phyloP scores from a whole-genome alignment of 805 yeast species.

The Yarrowia keelungensis region DNA sequence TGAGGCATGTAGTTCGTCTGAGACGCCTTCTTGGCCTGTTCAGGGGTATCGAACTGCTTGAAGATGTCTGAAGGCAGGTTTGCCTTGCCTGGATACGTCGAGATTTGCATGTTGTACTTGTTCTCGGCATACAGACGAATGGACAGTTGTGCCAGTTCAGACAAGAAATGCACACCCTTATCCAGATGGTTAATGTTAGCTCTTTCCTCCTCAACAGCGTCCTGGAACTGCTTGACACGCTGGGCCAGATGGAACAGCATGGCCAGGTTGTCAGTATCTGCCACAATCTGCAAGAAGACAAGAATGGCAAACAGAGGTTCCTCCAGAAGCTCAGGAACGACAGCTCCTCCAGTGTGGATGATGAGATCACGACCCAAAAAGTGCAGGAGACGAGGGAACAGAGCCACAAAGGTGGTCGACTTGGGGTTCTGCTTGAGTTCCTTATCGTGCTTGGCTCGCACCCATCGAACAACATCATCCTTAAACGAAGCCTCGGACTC shows the following conservation, averaged over 20 bases:
- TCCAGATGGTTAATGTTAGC: slow-evolving; percentile 50
- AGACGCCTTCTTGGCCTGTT: slow-evolving; percentile 64
- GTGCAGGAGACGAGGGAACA: slow-evolving; percentile 71
- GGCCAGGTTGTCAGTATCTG: slow-evolving; percentile 71
- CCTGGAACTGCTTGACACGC: slow-evolving; percentile 78
- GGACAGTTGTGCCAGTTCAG: slow-evolving; percentile 75
- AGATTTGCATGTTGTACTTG: slow-evolving; percentile 71
- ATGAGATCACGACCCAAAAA: slow-evolving; percentile 73
- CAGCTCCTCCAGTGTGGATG: slow-evolving; percentile 46
- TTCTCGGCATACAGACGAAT: slow-evolving; percentile 64
- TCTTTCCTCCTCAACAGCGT: slow-evolving; percentile 51
- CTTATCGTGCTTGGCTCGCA: slow-evolving; percentile 59
- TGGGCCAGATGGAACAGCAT: slow-evolving; percentile 77
- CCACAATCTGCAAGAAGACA: slow-evolving; percentile 66
- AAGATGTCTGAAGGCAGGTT: slow-evolving; percentile 74
- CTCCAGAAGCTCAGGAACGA: slow-evolving; percentile 44
- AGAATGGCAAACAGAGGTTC: slow-evolving; percentile 64
- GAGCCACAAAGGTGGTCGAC: slow-evolving; percentile 66
- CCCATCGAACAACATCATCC: slow-evolving; percentile 69
- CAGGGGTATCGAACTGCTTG: slow-evolving; percentile 62
- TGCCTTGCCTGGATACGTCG: slow-evolving; percentile 78
- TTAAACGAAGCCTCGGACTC: slow-evolving; percentile 68
- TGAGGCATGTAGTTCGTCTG: slow-evolving; percentile 65
- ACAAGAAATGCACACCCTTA: slow-evolving; percentile 58
- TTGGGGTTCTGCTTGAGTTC: slow-evolving; percentile 48